Conservation (phyloP, 305 asterid species). For the Coffea humblotiana region DNA sequence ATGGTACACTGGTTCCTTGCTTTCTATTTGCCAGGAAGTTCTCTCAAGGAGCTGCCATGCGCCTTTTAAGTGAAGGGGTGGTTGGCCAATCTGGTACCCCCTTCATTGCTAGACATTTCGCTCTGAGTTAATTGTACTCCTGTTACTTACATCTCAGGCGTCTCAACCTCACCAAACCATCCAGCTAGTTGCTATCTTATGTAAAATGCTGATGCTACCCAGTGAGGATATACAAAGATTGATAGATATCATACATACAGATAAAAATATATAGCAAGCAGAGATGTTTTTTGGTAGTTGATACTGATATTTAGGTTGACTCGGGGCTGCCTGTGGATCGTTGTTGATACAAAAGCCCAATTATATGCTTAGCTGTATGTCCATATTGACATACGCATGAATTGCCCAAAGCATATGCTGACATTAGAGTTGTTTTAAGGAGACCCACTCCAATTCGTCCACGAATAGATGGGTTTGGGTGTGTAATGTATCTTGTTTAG, state of each 20-base stretch:
- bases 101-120: slow-evolving; percentile 43
- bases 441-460: too few relatives aligned
- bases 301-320: slow-evolving; percentile 14
- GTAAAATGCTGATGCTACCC: not conserved
- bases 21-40: slow-evolving; percentile 86
- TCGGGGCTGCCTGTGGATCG: not conserved
- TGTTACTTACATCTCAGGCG: not conserved
- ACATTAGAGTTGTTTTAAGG: too few relatives aligned
- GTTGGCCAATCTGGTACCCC: slow-evolving; percentile 48
- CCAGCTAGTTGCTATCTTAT: too few relatives aligned
- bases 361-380: not conserved
- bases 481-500: too few relatives aligned
- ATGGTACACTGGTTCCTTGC: slow-evolving; percentile 63
- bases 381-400: not conserved
- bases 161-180: not conserved
- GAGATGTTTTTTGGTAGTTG: slow-evolving; percentile 7
- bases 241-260: not conserved
- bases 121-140: slow-evolving; percentile 22
- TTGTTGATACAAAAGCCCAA: not conserved
- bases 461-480: too few relatives aligned
- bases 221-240: not conserved
- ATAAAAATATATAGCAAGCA: not conserved
- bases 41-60: slow-evolving; percentile 94
- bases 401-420: not conserved
- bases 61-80: slow-evolving; percentile 72